phyloP scores from a whole-genome alignment of 2,329 filamentous ascomycete genomes.

The Metarhizium guizhouense region DNA sequence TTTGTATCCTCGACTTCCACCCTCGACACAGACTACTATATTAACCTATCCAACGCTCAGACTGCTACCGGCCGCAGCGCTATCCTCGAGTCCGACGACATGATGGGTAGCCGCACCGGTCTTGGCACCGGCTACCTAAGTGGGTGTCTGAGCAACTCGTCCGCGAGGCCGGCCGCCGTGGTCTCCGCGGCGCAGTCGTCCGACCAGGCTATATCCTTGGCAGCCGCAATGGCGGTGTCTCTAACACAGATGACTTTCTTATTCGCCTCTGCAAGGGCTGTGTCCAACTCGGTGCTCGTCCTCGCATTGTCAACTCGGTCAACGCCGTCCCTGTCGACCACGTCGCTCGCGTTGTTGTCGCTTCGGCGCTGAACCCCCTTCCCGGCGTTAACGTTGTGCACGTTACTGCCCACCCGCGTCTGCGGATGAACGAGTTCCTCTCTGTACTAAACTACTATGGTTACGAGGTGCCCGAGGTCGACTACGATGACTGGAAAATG shows the following conservation, averaged over 20 bases:
- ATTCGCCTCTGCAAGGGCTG: conserved; percentile 82
- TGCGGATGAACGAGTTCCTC: conserved; percentile 47
- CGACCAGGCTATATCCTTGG: conserved; percentile 82
- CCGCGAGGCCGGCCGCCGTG: conserved; percentile 67
- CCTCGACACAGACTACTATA: conserved; percentile 75
- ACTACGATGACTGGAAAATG: conserved; percentile 41
- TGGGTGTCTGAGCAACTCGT: conserved; percentile 67
- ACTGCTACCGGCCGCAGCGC: conserved; percentile 47
- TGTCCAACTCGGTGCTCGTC: conserved; percentile 65
- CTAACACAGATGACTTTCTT: conserved; percentile 83
- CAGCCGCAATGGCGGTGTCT: conserved; percentile 58
- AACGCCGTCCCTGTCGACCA: conserved; percentile 85
- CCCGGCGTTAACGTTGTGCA: conserved; percentile 54
- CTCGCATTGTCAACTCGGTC: conserved; percentile 75
- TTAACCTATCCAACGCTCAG: conserved; percentile 54
- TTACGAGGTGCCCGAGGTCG: conserved; percentile 66
- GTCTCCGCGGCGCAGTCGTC: conserved; percentile 66
- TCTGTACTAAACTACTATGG: conserved; percentile 59
- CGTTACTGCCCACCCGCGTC: conserved; percentile 67
- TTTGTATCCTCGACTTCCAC: conserved; percentile 75
- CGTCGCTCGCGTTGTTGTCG: conserved; percentile 72
- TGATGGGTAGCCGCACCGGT: conserved; percentile 65
- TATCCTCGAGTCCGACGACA: conserved; percentile 67
- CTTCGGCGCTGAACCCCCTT: conserved; percentile 56
- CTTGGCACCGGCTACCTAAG: conserved; percentile 82